Conservation (phyloP, 192 early-diverging fungal species). For the Podila clonocystis region DNA sequence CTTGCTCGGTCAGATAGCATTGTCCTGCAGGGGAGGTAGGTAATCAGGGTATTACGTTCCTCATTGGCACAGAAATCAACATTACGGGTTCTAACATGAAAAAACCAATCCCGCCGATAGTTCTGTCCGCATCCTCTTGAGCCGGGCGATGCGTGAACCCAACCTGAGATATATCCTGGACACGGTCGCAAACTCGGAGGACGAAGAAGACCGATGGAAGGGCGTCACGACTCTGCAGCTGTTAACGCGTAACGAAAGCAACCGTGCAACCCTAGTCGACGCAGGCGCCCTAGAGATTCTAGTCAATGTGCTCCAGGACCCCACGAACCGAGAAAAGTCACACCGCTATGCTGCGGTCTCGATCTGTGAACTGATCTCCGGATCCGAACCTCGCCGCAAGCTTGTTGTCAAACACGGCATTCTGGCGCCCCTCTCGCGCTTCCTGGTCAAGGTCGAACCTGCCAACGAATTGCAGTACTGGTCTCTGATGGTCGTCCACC, state of each 20-base stretch:
- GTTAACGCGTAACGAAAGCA: slow-evolving; percentile 69
- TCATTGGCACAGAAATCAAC: too few species aligned
- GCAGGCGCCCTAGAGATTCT: slow-evolving; percentile 71
- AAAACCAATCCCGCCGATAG: slow-evolving; percentile 36
- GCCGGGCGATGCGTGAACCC: slow-evolving; percentile 72
- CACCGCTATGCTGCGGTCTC: slow-evolving; percentile 73
- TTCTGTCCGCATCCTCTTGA: slow-evolving; percentile 77
- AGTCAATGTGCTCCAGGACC: slow-evolving; percentile 62
- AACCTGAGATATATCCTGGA: slow-evolving; percentile 66
- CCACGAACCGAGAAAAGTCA: slow-evolving; percentile 61
- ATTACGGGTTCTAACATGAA: too few species aligned
- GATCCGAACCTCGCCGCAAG: slow-evolving; percentile 68
- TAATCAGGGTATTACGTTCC: not conserved
- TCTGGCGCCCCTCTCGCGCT: slow-evolving; percentile 63
- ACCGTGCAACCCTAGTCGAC: slow-evolving; percentile 61
- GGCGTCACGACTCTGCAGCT: slow-evolving; percentile 76
- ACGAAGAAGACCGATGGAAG: slow-evolving; percentile 58
- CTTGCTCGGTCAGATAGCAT: slow-evolving; percentile 59
- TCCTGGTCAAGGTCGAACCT: slow-evolving; percentile 62
- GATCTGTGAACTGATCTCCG: slow-evolving; percentile 73
- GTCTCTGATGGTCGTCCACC: slow-evolving; percentile 80
- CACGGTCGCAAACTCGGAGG: slow-evolving; percentile 57
- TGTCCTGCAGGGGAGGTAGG: slow-evolving; percentile 62
- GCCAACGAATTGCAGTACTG: slow-evolving; percentile 86
- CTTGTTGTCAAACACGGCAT: slow-evolving; percentile 69